Evolutionary conservation across 805 yeast genomes (phyloP).

Genomic region (Saccharomyces kudriavzevii): DNA sequence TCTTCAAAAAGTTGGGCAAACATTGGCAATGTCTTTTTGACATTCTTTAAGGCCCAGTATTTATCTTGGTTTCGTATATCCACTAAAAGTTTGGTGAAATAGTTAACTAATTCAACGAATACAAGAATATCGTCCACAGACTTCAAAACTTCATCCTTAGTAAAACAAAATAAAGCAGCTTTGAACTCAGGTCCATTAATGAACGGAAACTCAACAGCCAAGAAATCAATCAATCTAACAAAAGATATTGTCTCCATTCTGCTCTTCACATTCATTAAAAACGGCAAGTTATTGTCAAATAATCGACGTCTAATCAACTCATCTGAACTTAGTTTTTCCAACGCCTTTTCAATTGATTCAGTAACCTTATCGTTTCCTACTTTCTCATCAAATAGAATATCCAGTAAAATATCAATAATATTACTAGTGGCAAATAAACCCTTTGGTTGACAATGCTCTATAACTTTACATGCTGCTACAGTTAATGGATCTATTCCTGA

Average conservation of each 20-base stretch:
- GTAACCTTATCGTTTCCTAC: conserved; percentile 11
- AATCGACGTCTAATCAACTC: conserved; percentile 18
- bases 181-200: conserved; percentile 12
- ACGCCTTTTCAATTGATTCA: conserved; percentile 16
- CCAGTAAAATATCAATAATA: conserved; percentile 17
- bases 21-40: conserved; percentile 7
- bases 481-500: conserved; percentile 15
- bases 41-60: conserved; percentile 12
- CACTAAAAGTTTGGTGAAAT: conserved; percentile 13
- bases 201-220: conserved; percentile 9
- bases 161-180: conserved; percentile 14
- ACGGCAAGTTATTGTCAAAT: conserved; percentile 13
- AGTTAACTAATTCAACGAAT: conserved; percentile 20
- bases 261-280: conserved; percentile 12
- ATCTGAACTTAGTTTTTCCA: conserved; percentile 14
- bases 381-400: conserved; percentile 15
- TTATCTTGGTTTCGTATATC: not conserved
- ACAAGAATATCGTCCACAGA: conserved; percentile 17
- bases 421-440: conserved; percentile 17
- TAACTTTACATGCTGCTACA: conserved; percentile 21
- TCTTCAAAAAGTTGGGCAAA: conserved; percentile 18
- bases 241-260: conserved; percentile 9
- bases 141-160: conserved; percentile 8
- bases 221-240: conserved; percentile 20
- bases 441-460: conserved; percentile 23